Evolutionary conservation across 2,329 filamentous ascomycete species (phyloP), one percentile per base, ranked within the genome.

Genomic region (Aspergillus persii): DNA sequence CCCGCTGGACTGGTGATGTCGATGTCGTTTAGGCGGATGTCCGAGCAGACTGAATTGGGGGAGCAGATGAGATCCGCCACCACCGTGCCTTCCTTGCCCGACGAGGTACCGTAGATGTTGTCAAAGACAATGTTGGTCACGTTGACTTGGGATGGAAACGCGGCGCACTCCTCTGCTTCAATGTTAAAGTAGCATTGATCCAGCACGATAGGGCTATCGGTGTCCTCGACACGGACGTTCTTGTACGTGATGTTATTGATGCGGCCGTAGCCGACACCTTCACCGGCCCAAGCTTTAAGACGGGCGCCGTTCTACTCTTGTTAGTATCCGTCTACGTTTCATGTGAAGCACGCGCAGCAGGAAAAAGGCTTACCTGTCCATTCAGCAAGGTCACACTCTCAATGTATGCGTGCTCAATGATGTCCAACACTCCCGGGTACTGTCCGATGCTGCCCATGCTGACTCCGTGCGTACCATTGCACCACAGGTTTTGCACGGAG

Each of bases 141-240:
- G 65, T 87, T 83, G 63, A 87, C 84, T 7, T 77, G 75, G 0
- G 83, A 84, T 0, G 85, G 84, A 62, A 84, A 82, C 12, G 76
- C 59, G 2, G 80, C 78, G 65, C 85, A 87, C 2, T 79, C 77
- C 0, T 79, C 79, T 3, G 75, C 63, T 57, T 82, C 79, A 61
- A 85, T 76, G 61, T 86, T 82, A 71, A 87, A 87, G 71, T 87
- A 87, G 72, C 85, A 87, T 30, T 84, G 84, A 66, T 87, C 85
- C 7, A 88, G 74, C 39, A 85, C 83, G 26, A 86, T 77, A 0
- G 83, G 79, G 61, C 81, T 79, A 63, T 87, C 84, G 23, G 83
- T 85, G 62, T 84, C 84, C 23, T 82, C 83, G 46, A 84, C 79
- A 71, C 80, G 82, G 64, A 87, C 82, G 71, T 86, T 84, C 70